Evolutionary conservation across 2,329 filamentous ascomycete genomes (phyloP).

Genomic region (Hypoxylon sp.): DNA sequence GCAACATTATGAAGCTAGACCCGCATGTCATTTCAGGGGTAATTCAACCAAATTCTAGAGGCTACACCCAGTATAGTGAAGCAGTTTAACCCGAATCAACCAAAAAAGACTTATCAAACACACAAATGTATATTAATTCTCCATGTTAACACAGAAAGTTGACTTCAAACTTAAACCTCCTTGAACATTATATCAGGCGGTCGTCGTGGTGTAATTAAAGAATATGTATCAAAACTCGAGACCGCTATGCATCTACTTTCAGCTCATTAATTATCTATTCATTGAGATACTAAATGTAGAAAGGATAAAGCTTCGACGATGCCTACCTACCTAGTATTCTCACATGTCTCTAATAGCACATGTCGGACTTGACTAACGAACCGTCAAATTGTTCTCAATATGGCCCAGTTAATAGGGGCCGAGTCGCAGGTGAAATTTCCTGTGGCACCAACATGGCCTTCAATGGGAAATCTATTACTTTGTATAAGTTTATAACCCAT

Average conservation of each 20-base stretch:
- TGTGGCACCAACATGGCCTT: slow-evolving; percentile 33
- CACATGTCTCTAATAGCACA: too few species aligned
- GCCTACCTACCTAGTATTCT: background rate
- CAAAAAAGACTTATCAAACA: background rate
- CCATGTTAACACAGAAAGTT: too few species aligned
- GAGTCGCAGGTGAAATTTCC: slow-evolving; percentile 37
- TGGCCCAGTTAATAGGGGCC: slow-evolving; percentile 36
- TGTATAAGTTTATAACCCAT: background rate
- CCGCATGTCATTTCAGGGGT: background rate
- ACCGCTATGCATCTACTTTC: too few species aligned
- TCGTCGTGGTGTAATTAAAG: too few species aligned
- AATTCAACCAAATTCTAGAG: background rate
- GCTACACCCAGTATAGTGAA: background rate
- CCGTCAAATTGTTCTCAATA: slow-evolving; percentile 23
- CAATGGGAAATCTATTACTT: slow-evolving; percentile 26
- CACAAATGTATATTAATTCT: too few species aligned
- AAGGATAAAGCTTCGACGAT: background rate
- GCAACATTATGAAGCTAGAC: background rate
- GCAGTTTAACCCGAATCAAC: background rate
- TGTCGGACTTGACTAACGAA: background rate
- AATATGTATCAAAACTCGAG: too few species aligned
- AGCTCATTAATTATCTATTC: too few species aligned
- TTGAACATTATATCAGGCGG: too few species aligned
- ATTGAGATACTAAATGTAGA: background rate
- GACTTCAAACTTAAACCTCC: too few species aligned